Evolutionary conservation across 768 basidiomycete species (phyloP), one percentile per base, ranked within the genome.

Genomic region (Tylopilus intermedius): DNA sequence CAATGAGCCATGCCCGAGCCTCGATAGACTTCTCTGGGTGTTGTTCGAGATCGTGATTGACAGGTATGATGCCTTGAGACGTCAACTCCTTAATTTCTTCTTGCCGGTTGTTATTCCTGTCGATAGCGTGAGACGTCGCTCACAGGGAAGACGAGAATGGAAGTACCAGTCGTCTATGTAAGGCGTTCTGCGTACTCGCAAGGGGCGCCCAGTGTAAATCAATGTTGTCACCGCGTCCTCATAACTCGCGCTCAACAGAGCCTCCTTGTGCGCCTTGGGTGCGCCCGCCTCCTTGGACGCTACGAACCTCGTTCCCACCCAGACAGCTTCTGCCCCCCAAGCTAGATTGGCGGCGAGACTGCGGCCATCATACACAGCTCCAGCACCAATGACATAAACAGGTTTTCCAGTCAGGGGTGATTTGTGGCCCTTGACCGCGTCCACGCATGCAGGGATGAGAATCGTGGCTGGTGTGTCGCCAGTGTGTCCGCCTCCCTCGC

Each of bases 381-480:
- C 94, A 5, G 94, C 94, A 26, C 91, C 94, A 53, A 97, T 72
- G 41, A 97, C 90, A 63, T 90, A 89, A 10, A 96, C 76, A 0
- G 90, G 90, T 59, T 83, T 73, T 44, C 90, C 89, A 0, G 86
- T 95, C 55, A 96, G 71, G 9, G 91, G 84, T 0, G 88, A 89
- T 58, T 74, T 86, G 70, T 75, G 78, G 8, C 87, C 88, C 65
- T 83, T 87, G 64, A 85, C 84, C 22, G 79, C 81, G 62, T 94
- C 92, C 43, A 95, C 91, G 61, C 88, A 90, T 0, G 91, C 91
- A 8, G 93, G 92, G 55, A 97, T 91, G 59, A 97, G 81, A 65
- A 97, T 80, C 13, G 85, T 84, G 2, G 88, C 85, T 1, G 93
- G 81, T 8, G 85, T 81, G 57, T 89, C 84, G 22, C 94, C 94